phyloP scores from a whole-genome alignment of 352 stramenopile genomes.

The Pythium myriotylum region DNA sequence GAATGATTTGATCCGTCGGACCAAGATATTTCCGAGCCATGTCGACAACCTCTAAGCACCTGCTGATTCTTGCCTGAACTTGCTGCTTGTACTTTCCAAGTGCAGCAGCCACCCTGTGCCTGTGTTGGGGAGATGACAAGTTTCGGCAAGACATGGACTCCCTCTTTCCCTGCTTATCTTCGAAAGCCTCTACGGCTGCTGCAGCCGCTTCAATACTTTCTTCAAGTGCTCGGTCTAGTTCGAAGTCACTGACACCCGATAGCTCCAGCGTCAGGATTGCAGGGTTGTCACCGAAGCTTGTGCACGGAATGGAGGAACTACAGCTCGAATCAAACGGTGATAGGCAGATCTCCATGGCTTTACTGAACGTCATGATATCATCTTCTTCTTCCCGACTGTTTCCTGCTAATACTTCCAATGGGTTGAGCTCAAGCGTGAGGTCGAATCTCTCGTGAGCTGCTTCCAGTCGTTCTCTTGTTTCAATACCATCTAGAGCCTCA shows the following conservation, averaged over 20 bases:
- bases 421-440: constrained; percentile 1
- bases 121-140: neutral
- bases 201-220: constrained; percentile 23
- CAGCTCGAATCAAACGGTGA: constrained; percentile 12
- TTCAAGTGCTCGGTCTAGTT: constrained; percentile 23
- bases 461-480: neutral
- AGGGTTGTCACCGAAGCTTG: neutral
- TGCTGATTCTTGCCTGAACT: constrained; percentile 4
- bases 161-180: constrained; percentile 3
- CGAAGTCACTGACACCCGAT: constrained; percentile 18
- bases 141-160: neutral
- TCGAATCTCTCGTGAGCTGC: neutral
- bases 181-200: constrained; percentile 21
- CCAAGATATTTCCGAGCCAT: constrained; percentile 27
- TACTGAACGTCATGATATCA: constrained; percentile 18
- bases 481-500: neutral
- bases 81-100: constrained; percentile 29
- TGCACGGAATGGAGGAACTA: neutral
- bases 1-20: constrained; percentile 23
- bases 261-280: constrained; percentile 17
- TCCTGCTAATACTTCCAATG: constrained; percentile 19
- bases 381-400: constrained; percentile 8
- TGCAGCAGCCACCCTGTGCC: neutral
- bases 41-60: constrained; percentile 26
- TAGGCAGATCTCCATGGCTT: constrained; percentile 22